These are phyloP conservation scores for Pichia sp. DNA, from an alignment of 1,139 yeast genomes.

Conservation along the genomic window DNA sequence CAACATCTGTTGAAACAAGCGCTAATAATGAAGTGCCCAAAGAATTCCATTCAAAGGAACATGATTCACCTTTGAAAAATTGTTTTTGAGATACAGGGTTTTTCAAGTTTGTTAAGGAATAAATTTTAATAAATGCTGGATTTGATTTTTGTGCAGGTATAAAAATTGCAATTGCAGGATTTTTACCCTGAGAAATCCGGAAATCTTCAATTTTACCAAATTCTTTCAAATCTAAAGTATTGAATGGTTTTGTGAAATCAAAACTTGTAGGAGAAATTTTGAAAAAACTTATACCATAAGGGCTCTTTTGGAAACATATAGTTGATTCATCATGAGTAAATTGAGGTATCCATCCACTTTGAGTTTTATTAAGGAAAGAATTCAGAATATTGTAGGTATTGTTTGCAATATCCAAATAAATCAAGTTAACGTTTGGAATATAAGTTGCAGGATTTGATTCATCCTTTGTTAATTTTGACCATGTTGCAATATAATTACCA, in stretches of 20 bases:
- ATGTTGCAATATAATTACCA: constrained; percentile 78
- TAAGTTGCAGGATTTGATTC: constrained; percentile 60
- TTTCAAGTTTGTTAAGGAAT: constrained; percentile 65
- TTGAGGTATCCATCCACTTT: constrained; percentile 88
- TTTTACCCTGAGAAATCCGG: constrained; percentile 79
- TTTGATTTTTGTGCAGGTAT: constrained; percentile 78
- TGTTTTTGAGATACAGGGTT: constrained; percentile 82
- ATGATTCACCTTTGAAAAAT: constrained; percentile 92
- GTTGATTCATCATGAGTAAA: constrained; percentile 69
- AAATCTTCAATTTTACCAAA: constrained; percentile 53
- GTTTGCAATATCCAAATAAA: constrained; percentile 30
- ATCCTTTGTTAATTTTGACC: constrained; percentile 76
- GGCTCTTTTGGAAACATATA: constrained; percentile 55
- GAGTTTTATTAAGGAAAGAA: constrained; percentile 74
- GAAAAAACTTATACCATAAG: constrained; percentile 68
- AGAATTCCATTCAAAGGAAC: constrained; percentile 88
- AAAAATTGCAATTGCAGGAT: constrained; percentile 88
- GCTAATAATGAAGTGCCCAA: constrained; percentile 93
- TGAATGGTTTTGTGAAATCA: constrained; percentile 41
- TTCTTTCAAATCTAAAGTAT: constrained; percentile 44
- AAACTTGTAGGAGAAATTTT: constrained; percentile 36
- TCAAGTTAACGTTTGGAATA: constrained; percentile 71
- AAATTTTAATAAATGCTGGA: constrained; percentile 85
- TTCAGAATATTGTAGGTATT: constrained; percentile 39
- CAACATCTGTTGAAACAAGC: constrained; percentile 92